Conservation (phyloP, 1,284 basidiomycete species). For the Pholiota adiposa region DNA sequence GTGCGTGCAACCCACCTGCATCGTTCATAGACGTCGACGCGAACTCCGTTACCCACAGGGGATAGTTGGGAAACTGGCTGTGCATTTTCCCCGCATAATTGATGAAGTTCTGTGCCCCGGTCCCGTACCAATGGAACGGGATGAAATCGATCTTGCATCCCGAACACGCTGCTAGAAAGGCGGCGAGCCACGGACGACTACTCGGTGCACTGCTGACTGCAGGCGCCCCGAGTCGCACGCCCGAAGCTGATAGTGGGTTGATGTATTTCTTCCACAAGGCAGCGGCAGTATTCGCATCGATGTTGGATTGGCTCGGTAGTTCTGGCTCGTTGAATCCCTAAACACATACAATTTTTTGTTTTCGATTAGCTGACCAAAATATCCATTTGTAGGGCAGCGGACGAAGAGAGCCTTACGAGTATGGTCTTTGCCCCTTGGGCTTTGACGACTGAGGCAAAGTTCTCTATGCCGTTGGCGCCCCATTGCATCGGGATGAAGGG, state of each 20-base stretch:
- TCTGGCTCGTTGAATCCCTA: conserved; percentile 62
- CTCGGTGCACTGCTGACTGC: conserved; percentile 60
- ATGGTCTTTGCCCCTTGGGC: conserved; percentile 42
- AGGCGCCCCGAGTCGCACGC: conserved; percentile 61
- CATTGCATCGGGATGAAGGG: conserved; percentile 54
- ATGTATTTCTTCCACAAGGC: conserved; percentile 65
- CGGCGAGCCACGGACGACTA: conserved; percentile 56
- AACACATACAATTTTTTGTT: background rate
- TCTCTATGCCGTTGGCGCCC: conserved; percentile 41
- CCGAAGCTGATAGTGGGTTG: conserved; percentile 55
- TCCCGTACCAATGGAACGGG: conserved; percentile 53
- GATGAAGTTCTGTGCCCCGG: conserved; percentile 49
- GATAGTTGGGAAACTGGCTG: conserved; percentile 43
- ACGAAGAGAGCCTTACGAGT: conserved; percentile 33
- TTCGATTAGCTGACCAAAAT: too few species aligned
- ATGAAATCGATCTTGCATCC: conserved; percentile 53
- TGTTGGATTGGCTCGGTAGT: conserved; percentile 60
- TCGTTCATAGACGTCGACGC: conserved; percentile 44
- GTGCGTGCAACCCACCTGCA: conserved; percentile 26
- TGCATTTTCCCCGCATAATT: conserved; percentile 52
- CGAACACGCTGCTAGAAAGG: conserved; percentile 54
- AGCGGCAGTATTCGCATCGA: conserved; percentile 53
- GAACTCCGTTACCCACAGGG: conserved; percentile 65
- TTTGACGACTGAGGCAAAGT: conserved; percentile 37
- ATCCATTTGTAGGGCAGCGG: background rate